Percentiles rank a stretch among this genome's conserved stretches.
Evolutionary conservation across 1,139 yeast species (phyloP).

Genomic region (Nakaseomyces uthaithaninus): DNA sequence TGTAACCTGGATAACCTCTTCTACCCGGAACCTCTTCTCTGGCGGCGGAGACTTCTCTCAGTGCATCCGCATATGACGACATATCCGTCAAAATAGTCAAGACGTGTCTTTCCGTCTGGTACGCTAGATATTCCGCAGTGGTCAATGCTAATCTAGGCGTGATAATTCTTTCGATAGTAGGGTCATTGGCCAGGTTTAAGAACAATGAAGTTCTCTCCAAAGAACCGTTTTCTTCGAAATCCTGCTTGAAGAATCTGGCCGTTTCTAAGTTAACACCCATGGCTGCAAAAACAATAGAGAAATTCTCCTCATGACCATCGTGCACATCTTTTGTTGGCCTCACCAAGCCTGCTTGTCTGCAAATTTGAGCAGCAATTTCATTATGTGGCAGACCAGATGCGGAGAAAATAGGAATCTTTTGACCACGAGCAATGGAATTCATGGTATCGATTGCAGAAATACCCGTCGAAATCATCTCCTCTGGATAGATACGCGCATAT

Average conservation of each 20-base stretch:
- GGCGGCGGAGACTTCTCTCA: slow-evolving; percentile 99
- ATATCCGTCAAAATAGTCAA: slow-evolving; percentile 95
- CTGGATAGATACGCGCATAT: slow-evolving; percentile 95
- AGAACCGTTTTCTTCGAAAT: slow-evolving; percentile 97
- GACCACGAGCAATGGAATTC: slow-evolving; percentile 99
- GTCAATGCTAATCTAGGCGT: slow-evolving; percentile 99
- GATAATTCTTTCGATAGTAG: slow-evolving; percentile 97
- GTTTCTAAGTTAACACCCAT: slow-evolving; percentile 95
- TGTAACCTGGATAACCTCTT: slow-evolving; percentile 99
- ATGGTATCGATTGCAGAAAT: slow-evolving; percentile 96
- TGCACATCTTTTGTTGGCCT: slow-evolving; percentile 99
- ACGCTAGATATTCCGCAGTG: slow-evolving; percentile 96
- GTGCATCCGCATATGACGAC: slow-evolving; percentile 98
- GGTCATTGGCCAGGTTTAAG: slow-evolving; percentile 96
- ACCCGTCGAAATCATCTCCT: slow-evolving; percentile 99
- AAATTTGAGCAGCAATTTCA: slow-evolving; percentile 98
- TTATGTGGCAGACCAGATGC: slow-evolving; percentile 99
- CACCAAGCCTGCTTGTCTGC: slow-evolving; percentile 98
- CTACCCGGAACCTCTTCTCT: slow-evolving; percentile 99
- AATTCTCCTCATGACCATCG: slow-evolving; percentile 98
- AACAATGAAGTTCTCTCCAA: slow-evolving; percentile 94
- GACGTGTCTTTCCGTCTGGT: slow-evolving; percentile 98
- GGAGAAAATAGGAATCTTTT: slow-evolving; percentile 95
- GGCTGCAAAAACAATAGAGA: slow-evolving; percentile 98
- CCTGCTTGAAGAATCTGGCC: slow-evolving; percentile 92